Evolutionary conservation across 2,329 filamentous ascomycete species (phyloP), one percentile per base, ranked within the genome.

Genomic region (Onygenales sp.): DNA sequence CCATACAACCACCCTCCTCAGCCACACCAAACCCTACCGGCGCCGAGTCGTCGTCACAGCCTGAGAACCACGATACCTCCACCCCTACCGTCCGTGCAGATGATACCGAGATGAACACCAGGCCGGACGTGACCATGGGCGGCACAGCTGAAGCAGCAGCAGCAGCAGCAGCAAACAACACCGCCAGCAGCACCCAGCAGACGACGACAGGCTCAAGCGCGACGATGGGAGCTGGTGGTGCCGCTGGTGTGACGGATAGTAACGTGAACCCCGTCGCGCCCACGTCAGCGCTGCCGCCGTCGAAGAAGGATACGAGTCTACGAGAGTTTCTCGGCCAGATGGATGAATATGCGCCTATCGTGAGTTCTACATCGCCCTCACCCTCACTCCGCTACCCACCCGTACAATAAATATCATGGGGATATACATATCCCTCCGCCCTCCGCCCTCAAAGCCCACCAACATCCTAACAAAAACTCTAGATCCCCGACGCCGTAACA

Each of bases 401-500:
- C 47, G 4, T 51, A 49, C n/a, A 46, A 45, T 6, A 44, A 13
- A 33, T n/a, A n/a, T 42, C 47, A n/a, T 10, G 32, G 46, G 36
- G 17, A 49, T 49, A 33, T 21, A 43, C 32, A 51, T 42, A 9
- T 9, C 49, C 27, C 14, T 44, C 10, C 34, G 39, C 44, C 40
- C 21, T 48, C 54, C 32, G 13, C 42, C 9, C 48, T 47, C 31
- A n/a, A 21, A 40, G 27, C 17, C 9, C 5, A 39, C 37, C 17
- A 21, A 44, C 40, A 48, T 34, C 52, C 56, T 59, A 55, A 58
- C 52, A n/a, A 42, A 44, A 44, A 33, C 21, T 36, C 37, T 33
- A 95, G 88, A 97, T 98, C 62, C 93, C 93, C 45, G 93, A 98
- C 67, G 93, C 93, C 17, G 93, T 98, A 21, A 97, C 91, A 58